Evolutionary conservation across 2,329 filamentous ascomycete species (phyloP), one percentile per base, ranked within the genome.

Genomic region (Aspergillus ochraceus): DNA sequence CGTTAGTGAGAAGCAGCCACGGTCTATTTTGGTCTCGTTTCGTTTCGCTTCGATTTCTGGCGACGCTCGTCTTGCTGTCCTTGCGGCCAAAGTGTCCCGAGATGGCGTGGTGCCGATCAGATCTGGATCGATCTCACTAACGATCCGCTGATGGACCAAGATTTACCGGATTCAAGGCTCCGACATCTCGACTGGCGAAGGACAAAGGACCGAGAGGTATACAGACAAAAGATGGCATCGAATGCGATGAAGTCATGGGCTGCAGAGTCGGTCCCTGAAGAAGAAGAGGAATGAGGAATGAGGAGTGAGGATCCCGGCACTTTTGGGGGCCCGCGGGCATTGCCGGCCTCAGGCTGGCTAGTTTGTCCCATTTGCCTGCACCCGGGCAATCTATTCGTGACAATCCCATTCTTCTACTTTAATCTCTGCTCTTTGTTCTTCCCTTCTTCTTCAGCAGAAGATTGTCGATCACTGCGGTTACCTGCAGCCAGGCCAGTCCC

Each of bases 41-140:
- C 3, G 32, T 11, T 14, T 36, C 32, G 32, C 11, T n/a, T 42
- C 36, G 36, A 36, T 19, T 42, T n/a, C 17, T 42, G 36, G 36
- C 32, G 32, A n/a, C 14, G 14, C 36, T 42, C 4, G n/a, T 42
- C 17, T 42, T 17, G 14, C 17, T 42, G 2, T 6, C 14, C 4
- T 42, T 42, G 17, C 36, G 55, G 46, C 47, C 51, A 57, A 36
- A 30, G 57, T 26, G 42, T 53, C 59, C 57, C 39, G 52, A 60
- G 52, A 61, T 56, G 57, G 59, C 49, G 59, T 57, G 50, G 59
- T 46, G 49, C 46, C 53, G 46, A 45, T 59, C 32, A 49, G 54
- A 55, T 55, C 47, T 26, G 42, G 8, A 9, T 29, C 22, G 24
- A 14, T 55, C 45, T 17, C 49, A 12, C 14, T 8, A n/a, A 8